Evolutionary conservation across 441 rosid species (phyloP), one percentile per base, ranked within the genome.

Genomic region (Euphorbia schlechtendalii): DNA sequence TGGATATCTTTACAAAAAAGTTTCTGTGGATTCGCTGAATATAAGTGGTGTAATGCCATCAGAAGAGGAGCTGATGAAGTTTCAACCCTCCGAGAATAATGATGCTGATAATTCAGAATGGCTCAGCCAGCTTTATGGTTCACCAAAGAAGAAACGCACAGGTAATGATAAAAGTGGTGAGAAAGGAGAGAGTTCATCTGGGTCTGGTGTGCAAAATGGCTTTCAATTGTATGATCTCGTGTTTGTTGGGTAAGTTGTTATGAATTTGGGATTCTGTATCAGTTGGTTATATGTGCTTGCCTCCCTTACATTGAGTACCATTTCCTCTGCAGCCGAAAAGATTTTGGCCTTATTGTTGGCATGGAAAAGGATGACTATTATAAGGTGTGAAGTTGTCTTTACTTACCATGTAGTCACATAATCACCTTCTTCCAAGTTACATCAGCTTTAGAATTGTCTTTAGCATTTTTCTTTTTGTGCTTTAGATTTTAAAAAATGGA

Each of bases 71-170:
- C 71, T 85, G 61, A 71, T 90, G 79, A 90, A 89, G 80, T 93
- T 93, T 72, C 77, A 70, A 65, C 82, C 86, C 73, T 69, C 90
- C 59, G 89, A 81, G 69, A 79, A 71, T 71, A 76, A 77, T 57
- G 89, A 87, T 63, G 77, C 88, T 66, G 83, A 69, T 74, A 86
- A 88, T 67, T 67, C 74, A 61, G 96, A 87, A 80, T 93, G 99
- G 97, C 91, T 90, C 57, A 68, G 87, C 9, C 88, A 93, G 69
- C 85, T 93, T 66, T 93, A 88, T 84, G 97, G 96, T 67, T 85
- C 81, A 65, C 75, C 71, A 64, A 93, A 73, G 83, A 81, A 84
- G 76, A 88, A 83, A 69, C 70, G 68, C 30, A 59, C 73, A 54
- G 74, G 74, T 68, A 74, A 63, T 61, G 86, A 74, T 43, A 84